phyloP scores from a whole-genome alignment of 164 flowering plant genomes.

The Houttuynia cordata region DNA sequence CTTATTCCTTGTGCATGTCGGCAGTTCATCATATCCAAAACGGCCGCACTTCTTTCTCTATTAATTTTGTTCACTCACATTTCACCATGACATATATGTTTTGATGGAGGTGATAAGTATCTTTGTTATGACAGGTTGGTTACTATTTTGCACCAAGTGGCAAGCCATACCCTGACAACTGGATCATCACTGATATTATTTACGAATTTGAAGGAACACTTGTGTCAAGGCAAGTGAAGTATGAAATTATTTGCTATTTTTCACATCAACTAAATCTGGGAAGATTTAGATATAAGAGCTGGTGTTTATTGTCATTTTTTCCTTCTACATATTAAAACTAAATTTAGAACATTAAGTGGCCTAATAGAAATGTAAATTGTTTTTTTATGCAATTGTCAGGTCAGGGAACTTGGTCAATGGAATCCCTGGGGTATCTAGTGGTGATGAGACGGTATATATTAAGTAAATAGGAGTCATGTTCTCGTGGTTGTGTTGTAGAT shows the following conservation, averaged over 20 bases:
- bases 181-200: constrained; percentile 92
- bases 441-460: constrained; percentile 83
- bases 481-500: not conserved
- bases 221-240: constrained; percentile 50
- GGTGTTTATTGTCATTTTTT: too few species aligned
- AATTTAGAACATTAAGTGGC: not conserved
- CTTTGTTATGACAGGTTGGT: constrained; percentile 65
- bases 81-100: not conserved
- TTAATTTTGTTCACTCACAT: not conserved
- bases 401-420: constrained; percentile 84
- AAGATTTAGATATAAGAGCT: too few species aligned
- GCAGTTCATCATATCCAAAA: too few species aligned
- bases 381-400: constrained; percentile 23
- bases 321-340: not conserved
- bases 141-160: constrained; percentile 99
- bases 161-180: constrained; percentile 98
- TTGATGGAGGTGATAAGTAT: constrained; percentile 9
- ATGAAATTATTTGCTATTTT: too few species aligned
- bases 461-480: not conserved
- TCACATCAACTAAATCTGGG: too few species aligned
- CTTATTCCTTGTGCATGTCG: too few species aligned
- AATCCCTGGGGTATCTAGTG: constrained; percentile 75
- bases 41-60: too few species aligned
- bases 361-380: not conserved
- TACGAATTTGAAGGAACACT: constrained; percentile 88